phyloP scores from a whole-genome alignment of 495 filamentous ascomycete species.

The Astrothelium macrocarpum region DNA sequence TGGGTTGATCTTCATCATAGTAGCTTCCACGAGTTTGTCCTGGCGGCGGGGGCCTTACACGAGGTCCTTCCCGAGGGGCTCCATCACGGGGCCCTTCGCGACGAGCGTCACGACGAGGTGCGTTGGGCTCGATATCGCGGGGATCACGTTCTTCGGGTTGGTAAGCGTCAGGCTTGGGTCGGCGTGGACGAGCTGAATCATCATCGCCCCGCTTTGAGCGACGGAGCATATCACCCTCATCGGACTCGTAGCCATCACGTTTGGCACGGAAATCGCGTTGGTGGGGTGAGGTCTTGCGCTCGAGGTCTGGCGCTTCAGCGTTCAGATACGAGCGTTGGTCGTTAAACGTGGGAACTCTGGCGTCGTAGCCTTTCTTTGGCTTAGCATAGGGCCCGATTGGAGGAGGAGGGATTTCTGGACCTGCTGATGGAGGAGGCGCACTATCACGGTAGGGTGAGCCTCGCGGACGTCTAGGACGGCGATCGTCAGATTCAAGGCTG shows the following conservation, averaged over 20 bases:
- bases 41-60: conserved; percentile 5
- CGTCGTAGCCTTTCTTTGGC: conserved; percentile 9
- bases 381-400: conserved; percentile 16
- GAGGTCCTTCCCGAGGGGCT: too few species aligned
- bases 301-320: conserved; percentile 19
- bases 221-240: conserved; percentile 21
- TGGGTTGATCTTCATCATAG: conserved; percentile 9
- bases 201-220: conserved; percentile 8
- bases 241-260: conserved; percentile 23
- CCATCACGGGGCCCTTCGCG: conserved; percentile 13
- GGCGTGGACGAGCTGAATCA: conserved; percentile 2
- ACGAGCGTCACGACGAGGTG: conserved; percentile 3
- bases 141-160: neutral
- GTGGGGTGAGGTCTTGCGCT: conserved; percentile 15
- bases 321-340: conserved; percentile 24
- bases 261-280: conserved; percentile 23
- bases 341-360: conserved; percentile 15
- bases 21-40: neutral
- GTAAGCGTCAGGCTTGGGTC: neutral
- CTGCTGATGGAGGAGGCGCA: conserved; percentile 1
- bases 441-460: neutral
- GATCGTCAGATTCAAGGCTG: conserved; percentile 7
- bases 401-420: conserved; percentile 15
- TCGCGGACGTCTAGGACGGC: neutral
- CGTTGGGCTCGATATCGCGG: neutral